phyloP scores from a whole-genome alignment of 2,329 filamentous ascomycete species.

The Scortechinia acanthostroma region DNA sequence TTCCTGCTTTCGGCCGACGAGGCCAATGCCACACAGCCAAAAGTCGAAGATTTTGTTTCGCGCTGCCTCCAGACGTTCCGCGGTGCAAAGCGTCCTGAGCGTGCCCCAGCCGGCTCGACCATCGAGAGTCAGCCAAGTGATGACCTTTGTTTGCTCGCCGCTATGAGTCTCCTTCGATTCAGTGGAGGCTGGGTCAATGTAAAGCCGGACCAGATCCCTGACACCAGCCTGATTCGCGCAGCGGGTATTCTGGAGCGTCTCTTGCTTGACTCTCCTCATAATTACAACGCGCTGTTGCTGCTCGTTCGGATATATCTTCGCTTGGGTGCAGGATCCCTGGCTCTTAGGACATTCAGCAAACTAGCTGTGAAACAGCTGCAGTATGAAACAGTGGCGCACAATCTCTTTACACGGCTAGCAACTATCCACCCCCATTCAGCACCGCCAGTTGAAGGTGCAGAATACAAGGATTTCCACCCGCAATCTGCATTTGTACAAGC shows the following conservation, averaged over 20 bases:
- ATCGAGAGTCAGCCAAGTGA: constrained; percentile 32
- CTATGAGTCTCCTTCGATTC: constrained; percentile 26
- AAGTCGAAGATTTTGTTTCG: constrained; percentile 13
- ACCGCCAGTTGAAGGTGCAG: constrained; percentile 24
- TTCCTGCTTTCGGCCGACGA: constrained; percentile 21
- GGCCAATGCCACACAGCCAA: constrained; percentile 11
- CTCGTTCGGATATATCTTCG: constrained; percentile 30
- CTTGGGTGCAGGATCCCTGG: constrained; percentile 32
- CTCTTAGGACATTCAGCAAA: constrained; percentile 30
- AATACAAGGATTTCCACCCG: constrained; percentile 29
- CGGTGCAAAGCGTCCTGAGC: not conserved
- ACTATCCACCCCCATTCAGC: constrained; percentile 32
- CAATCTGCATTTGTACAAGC: constrained; percentile 26
- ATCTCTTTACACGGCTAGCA: constrained; percentile 33
- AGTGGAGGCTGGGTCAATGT: too few species aligned
- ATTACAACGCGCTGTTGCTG: constrained; percentile 31
- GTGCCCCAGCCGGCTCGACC: constrained; percentile 15
- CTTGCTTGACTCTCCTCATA: constrained; percentile 29
- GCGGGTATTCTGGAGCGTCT: constrained; percentile 26
- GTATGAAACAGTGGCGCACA: constrained; percentile 34
- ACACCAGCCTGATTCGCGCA: constrained; percentile 21
- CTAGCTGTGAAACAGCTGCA: constrained; percentile 37
- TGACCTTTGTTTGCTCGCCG: constrained; percentile 30
- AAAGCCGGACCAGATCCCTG: constrained; percentile 11
- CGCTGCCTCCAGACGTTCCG: not conserved